These are phyloP conservation scores for Licmophora abbreviata DNA, from an alignment of 108 stramenopile species.

Conservation along the genomic window DNA sequence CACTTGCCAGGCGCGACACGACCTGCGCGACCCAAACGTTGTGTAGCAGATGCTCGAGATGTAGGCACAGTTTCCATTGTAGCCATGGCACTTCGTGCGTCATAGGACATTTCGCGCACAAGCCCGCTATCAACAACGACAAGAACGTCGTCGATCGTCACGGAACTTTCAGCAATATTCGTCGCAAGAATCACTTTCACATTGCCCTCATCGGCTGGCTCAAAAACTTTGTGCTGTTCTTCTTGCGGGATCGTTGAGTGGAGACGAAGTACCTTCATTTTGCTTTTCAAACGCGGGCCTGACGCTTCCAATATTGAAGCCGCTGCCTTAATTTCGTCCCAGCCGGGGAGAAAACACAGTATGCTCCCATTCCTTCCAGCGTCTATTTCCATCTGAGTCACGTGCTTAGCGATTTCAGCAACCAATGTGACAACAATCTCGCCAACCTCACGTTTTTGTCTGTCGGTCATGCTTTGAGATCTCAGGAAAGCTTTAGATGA, in stretches of 20 bases:
- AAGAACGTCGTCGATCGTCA: slow-evolving; percentile 56
- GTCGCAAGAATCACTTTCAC: slow-evolving; percentile 81
- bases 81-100: slow-evolving; percentile 54
- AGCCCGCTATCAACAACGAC: slow-evolving; percentile 69
- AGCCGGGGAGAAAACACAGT: slow-evolving; percentile 89
- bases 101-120: slow-evolving; percentile 74
- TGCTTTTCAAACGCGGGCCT: too few species aligned
- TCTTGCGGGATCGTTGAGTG: slow-evolving; percentile 58
- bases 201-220: slow-evolving; percentile 32
- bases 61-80: slow-evolving; percentile 61
- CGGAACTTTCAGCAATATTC: slow-evolving; percentile 81
- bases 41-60: slow-evolving; percentile 54
- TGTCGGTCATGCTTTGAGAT: too few species aligned
- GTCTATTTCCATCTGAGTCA: too few species aligned
- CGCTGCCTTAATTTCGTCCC: slow-evolving; percentile 73
- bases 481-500: too few species aligned
- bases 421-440: too few species aligned
- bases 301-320: too few species aligned
- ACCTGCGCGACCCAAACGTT: slow-evolving; percentile 89
- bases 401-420: too few species aligned
- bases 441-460: too few species aligned
- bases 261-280: slow-evolving; percentile 64
- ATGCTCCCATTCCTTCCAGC: too few species aligned
- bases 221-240: slow-evolving; percentile 67
- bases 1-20: slow-evolving; percentile 67